Conservation (phyloP, 768 basidiomycete genomes). For the Russula brevipes region DNA sequence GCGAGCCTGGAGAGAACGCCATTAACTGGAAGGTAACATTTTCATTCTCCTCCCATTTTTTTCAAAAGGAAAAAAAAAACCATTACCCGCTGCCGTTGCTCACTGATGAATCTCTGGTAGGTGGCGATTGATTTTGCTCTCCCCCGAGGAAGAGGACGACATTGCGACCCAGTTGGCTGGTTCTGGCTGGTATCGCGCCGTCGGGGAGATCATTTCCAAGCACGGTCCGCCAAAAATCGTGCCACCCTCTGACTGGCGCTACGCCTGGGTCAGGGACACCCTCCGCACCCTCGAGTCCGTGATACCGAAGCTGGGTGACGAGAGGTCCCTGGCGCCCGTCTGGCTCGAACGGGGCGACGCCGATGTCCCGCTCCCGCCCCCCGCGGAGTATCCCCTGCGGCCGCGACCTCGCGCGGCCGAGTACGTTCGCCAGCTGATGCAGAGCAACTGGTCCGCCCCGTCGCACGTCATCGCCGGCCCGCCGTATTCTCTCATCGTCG, state of each 20-base stretch:
- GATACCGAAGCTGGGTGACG: conserved; percentile 61
- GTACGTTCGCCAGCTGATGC: conserved; percentile 52
- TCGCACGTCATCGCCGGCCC: conserved; percentile 68
- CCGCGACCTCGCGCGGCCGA: conserved; percentile 79
- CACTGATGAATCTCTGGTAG: conserved; percentile 35
- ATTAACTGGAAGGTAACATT: conserved; percentile 68
- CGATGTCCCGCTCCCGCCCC: conserved; percentile 67
- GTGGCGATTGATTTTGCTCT: conserved; percentile 83
- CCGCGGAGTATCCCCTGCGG: conserved; percentile 73
- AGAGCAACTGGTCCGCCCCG: conserved; percentile 31
- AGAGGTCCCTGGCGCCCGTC: conserved; percentile 47
- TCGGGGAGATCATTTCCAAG: conserved; percentile 68
- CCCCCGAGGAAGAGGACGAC: conserved; percentile 88
- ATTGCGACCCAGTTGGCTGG: conserved; percentile 81
- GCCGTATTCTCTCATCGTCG: conserved; percentile 85
- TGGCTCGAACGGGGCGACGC: conserved; percentile 52
- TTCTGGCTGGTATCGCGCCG: conserved; percentile 80
- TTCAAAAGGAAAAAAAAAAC: too few species aligned
- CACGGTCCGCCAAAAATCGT: conserved; percentile 59
- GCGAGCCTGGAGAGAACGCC: conserved; percentile 76
- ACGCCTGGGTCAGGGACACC: conserved; percentile 78
- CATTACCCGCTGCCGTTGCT: not conserved
- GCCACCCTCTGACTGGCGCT: conserved; percentile 81
- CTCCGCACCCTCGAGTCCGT: conserved; percentile 71
- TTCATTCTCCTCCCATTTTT: not conserved